Percentiles rank a stretch among this genome's conserved stretches.
These are phyloP conservation scores for Coniochaeta sp. DNA, from an alignment of 2,329 filamentous ascomycete species.

Conservation along the genomic window DNA sequence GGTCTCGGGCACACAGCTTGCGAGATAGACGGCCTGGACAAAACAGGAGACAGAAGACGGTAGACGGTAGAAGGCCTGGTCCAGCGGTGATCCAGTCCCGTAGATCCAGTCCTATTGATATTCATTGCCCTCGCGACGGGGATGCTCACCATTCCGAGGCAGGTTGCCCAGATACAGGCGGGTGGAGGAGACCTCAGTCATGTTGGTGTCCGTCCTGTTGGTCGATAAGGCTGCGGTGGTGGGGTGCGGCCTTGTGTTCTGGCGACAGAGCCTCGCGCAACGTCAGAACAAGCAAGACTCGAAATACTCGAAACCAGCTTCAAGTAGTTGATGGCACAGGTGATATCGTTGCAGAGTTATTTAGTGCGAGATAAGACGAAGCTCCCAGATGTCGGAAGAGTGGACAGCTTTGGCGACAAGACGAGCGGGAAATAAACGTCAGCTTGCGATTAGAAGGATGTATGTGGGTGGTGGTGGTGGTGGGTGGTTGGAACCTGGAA, in stretches of 20 bases:
- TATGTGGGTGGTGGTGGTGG: not conserved
- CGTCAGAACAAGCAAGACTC: conserved; percentile 1
- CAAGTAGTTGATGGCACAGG: not conserved
- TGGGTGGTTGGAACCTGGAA: not conserved
- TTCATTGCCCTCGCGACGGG: conserved; percentile 3
- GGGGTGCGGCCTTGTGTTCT: not conserved
- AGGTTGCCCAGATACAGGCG: conserved; percentile 97
- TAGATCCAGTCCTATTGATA: conserved; percentile 1
- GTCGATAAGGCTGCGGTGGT: not conserved
- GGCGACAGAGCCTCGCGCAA: conserved; percentile 4
- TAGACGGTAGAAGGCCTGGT: not conserved
- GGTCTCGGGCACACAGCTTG: not conserved
- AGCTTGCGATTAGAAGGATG: not conserved
- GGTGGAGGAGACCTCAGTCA: conserved; percentile 88
- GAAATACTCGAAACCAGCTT: not conserved
- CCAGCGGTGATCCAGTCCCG: not conserved
- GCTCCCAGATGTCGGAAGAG: not conserved
- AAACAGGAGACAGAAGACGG: not conserved
- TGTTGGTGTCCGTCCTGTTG: conserved; percentile 36
- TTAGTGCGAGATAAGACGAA: not conserved
- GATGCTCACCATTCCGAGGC: conserved; percentile 77
- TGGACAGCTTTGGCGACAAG: not conserved
- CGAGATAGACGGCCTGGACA: not conserved
- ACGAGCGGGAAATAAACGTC: not conserved
- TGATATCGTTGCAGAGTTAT: not conserved